Evolutionary conservation across 2,329 filamentous ascomycete genomes (phyloP).

Genomic region (Elsinoe perseae): DNA sequence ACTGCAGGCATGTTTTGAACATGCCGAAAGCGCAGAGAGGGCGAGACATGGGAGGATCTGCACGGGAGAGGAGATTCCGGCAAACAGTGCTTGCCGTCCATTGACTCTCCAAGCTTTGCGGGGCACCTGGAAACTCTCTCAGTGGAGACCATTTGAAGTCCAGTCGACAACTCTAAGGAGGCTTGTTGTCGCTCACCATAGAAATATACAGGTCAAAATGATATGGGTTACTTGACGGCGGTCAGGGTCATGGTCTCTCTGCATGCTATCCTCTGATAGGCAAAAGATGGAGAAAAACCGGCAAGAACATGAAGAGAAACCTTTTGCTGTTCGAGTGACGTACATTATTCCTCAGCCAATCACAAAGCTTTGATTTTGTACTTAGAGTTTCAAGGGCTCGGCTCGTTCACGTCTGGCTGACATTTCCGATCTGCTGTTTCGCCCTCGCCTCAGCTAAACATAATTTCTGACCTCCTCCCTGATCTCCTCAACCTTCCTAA

Average conservation of each 20-base stretch:
- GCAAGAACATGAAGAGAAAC: neutral
- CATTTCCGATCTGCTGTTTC: constrained; percentile 4
- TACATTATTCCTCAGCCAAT: neutral
- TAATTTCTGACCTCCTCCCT: neutral
- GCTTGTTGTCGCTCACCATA: too few species aligned
- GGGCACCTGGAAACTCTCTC: neutral
- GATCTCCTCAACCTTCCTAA: neutral
- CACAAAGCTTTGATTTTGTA: neutral
- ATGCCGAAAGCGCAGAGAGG: neutral
- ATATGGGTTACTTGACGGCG: too few species aligned
- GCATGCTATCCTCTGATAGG: neutral
- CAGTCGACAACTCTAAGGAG: too few species aligned
- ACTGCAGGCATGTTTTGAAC: neutral
- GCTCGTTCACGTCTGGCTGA: constrained; percentile 6
- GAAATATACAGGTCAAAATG: too few species aligned
- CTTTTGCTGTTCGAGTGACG: neutral
- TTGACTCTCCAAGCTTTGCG: constrained; percentile 13
- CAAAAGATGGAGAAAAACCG: neutral
- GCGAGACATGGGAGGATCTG: neutral
- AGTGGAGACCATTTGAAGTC: neutral
- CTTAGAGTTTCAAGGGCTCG: constrained; percentile 3
- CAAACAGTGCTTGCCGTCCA: neutral
- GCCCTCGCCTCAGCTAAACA: neutral
- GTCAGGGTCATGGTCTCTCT: neutral
- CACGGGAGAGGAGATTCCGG: neutral